These are phyloP conservation scores for Pseudoturritis turrita DNA, from an alignment of 345 rosid species.

Conservation along the genomic window DNA sequence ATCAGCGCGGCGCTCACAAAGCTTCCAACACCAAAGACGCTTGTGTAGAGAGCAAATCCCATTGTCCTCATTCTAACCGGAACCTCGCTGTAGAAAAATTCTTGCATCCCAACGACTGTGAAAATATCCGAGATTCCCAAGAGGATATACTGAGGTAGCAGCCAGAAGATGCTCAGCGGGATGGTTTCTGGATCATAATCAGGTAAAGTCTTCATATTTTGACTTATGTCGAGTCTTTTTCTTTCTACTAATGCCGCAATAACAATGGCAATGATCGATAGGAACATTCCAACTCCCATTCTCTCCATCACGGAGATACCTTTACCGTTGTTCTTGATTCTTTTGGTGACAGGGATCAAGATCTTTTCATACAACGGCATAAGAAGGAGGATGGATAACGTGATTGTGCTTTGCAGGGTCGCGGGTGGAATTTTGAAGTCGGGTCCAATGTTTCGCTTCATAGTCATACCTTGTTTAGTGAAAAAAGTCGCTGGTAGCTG, in stretches of 20 bases:
- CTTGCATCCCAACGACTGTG: slow-evolving; percentile 98
- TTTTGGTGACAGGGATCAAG: slow-evolving; percentile 49
- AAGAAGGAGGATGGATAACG: slow-evolving; percentile 74
- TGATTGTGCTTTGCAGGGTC: slow-evolving; percentile 77
- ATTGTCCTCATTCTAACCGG: slow-evolving; percentile 82
- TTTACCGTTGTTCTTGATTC: slow-evolving; percentile 39
- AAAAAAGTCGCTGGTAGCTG: slow-evolving; percentile 88
- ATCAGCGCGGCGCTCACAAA: slow-evolving; percentile 73
- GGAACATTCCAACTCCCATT: slow-evolving; percentile 86
- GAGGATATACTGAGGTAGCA: slow-evolving; percentile 85
- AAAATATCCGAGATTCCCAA: slow-evolving; percentile 85
- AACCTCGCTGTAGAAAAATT: slow-evolving; percentile 86
- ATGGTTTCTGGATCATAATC: slow-evolving; percentile 35
- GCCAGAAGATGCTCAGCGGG: slow-evolving; percentile 68
- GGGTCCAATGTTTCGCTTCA: slow-evolving; percentile 63
- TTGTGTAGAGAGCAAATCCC: slow-evolving; percentile 87
- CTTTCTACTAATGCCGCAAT: slow-evolving; percentile 76
- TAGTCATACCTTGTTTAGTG: slow-evolving; percentile 85
- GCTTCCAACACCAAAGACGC: slow-evolving; percentile 95
- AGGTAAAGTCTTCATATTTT: slow-evolving; percentile 17
- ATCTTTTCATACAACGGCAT: slow-evolving; percentile 78
- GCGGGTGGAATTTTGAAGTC: slow-evolving; percentile 88
- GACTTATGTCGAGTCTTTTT: slow-evolving; percentile 52
- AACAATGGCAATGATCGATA: slow-evolving; percentile 73
- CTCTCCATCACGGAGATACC: slow-evolving; percentile 74